Evolutionary conservation across 148 eudicot genomes (phyloP), one percentile per base, ranked within the genome.

Genomic region (Nepenthes gracilis): DNA sequence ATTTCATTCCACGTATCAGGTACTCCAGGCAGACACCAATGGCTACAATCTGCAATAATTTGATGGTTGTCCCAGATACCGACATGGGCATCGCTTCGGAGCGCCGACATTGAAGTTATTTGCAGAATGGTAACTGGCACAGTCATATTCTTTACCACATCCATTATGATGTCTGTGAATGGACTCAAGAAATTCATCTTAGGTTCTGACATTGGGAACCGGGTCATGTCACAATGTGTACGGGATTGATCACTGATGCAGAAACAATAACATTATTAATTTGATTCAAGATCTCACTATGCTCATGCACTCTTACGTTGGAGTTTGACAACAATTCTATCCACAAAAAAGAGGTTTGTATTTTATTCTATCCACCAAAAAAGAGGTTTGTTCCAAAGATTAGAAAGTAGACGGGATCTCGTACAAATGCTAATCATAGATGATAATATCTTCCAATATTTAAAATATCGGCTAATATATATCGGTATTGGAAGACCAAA

Each of bases 21-120:
- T 35, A 85, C 74, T 38, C 90, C 90, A 48, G 90, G 90, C 32
- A 85, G 80, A 74, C 91, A 85, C 87, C 91, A 85, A 65, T 85
- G 91, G 75, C 87, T 85, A 57, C 91, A 85, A 65, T 85, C 91
- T 48, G 83, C 63, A 43, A 85, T 60, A 67, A 75, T 64, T 50
- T 75, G 79, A 13, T 68, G 81, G 70, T 75, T 82, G 67, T 79
- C 69, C 87, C 87, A 85, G 35, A 64, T 72, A 59, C 87, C 87
- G 8, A 82, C 91, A 60, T 85, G 91, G 52, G 87, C 91, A 74
- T 85, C 91, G 65, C 80, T 70, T 61, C 91, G 69, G 51, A 69
- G 69, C 40, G 83, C 76, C 33, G 85, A 75, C 83, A 85, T 73
- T 54, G 83, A 79, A 55, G 91, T 82, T 69, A 85, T 73, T 23